Evolutionary conservation across 2,329 filamentous ascomycete genomes (phyloP).

Genomic region (Sporothrix globosa): DNA sequence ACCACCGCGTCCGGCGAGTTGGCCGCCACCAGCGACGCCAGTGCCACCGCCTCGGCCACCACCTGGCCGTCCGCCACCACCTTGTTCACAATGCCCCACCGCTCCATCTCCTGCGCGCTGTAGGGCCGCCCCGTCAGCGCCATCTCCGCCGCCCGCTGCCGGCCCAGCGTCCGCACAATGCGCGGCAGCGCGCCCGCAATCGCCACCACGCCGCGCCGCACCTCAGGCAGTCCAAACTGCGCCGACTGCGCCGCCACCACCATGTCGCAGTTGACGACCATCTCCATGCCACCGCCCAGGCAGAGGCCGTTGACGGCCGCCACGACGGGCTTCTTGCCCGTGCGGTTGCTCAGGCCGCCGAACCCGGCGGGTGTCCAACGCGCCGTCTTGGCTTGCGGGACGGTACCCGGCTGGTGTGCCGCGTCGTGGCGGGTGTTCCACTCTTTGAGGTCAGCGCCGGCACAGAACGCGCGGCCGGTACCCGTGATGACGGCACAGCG

Average conservation of each 20-base stretch:
- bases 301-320: constrained; percentile 76
- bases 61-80: constrained; percentile 54
- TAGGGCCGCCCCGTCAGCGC: constrained; percentile 66
- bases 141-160: constrained; percentile 72
- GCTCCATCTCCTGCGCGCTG: constrained; percentile 59
- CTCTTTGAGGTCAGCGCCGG: constrained; percentile 69
- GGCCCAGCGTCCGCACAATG: constrained; percentile 66
- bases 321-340: constrained; percentile 73
- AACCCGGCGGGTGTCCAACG: constrained; percentile 57
- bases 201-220: constrained; percentile 70
- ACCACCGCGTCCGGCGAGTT: constrained; percentile 78
- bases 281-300: constrained; percentile 77
- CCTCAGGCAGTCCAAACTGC: constrained; percentile 71
- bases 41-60: constrained; percentile 60
- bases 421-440: constrained; percentile 52
- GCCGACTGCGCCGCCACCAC: constrained; percentile 64
- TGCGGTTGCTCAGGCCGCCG: constrained; percentile 66
- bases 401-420: constrained; percentile 30
- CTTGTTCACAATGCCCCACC: constrained; percentile 72
- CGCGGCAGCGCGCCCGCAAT: constrained; percentile 72
- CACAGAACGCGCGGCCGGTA: constrained; percentile 66
- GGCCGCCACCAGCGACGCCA: constrained; percentile 63
- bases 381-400: not conserved
- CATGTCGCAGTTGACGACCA: constrained; percentile 73
- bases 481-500: constrained; percentile 68